Conservation (phyloP, 176 grass and related monocot genomes). For the Carex littledalei region DNA sequence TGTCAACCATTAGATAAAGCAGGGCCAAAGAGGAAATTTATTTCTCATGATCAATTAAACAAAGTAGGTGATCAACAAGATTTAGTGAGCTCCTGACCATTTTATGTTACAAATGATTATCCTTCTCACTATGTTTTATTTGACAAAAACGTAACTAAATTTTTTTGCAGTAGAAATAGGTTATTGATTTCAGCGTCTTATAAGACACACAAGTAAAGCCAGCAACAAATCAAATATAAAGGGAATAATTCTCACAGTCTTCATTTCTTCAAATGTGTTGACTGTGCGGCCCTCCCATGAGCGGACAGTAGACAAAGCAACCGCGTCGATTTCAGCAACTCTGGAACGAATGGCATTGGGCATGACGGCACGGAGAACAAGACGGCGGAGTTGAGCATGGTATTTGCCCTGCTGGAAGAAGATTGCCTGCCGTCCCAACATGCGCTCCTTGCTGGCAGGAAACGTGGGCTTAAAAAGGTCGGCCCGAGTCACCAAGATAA, state of each 20-base stretch:
- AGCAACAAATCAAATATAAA: neutral
- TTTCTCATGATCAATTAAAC: neutral
- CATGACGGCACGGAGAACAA: slow-evolving; percentile 75
- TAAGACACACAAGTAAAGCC: neutral
- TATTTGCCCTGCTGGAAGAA: slow-evolving; percentile 96
- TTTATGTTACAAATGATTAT: neutral
- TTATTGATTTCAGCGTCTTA: neutral
- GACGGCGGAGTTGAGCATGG: slow-evolving; percentile 77
- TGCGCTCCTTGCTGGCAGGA: slow-evolving; percentile 97
- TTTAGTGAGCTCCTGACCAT: neutral
- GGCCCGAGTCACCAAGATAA: slow-evolving; percentile 82
- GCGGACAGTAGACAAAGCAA: slow-evolving; percentile 43
- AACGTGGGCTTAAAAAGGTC: slow-evolving; percentile 92
- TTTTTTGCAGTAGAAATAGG: neutral
- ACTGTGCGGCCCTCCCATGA: slow-evolving; percentile 54
- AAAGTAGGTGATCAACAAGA: neutral
- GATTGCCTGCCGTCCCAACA: slow-evolving; percentile 83
- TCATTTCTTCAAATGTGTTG: slow-evolving; percentile 98
- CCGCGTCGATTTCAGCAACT: slow-evolving; percentile 56
- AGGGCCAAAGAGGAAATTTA: neutral
- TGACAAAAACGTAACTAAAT: neutral
- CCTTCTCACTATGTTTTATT: neutral
- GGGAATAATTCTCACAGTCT: slow-evolving; percentile 41
- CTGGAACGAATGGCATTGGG: slow-evolving; percentile 61
- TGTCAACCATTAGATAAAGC: neutral